A percentile compares a stretch with the other conserved stretches of the same genome.
Evolutionary conservation across 2,329 filamentous ascomycete genomes (phyloP).

Genomic region (Elsinoe fawcettii): DNA sequence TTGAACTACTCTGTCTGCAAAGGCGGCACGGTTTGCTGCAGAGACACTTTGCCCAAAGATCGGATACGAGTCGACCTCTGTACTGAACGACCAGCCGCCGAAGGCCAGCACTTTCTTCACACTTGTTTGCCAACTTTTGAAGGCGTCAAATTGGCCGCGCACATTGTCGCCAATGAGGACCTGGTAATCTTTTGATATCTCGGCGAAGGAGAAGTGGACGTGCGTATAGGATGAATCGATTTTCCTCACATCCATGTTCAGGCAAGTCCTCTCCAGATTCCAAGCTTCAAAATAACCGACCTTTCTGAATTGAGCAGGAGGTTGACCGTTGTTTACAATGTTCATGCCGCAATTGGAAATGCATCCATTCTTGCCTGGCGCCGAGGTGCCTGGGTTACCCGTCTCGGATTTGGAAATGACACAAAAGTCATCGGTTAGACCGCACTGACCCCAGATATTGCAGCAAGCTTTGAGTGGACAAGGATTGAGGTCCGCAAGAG

Average conservation of each 20-base stretch:
- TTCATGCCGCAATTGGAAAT: constrained; percentile 38
- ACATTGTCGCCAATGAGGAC: too few species aligned
- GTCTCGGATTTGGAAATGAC: constrained; percentile 23
- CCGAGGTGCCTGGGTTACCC: constrained; percentile 34
- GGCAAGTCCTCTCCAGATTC: constrained; percentile 27
- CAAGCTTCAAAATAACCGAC: constrained; percentile 31
- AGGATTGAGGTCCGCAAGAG: constrained; percentile 25
- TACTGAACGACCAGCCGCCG: constrained; percentile 39
- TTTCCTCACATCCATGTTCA: constrained; percentile 15
- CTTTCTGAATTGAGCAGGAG: background rate
- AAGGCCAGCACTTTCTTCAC: constrained; percentile 36
- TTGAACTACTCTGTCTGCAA: constrained; percentile 21
- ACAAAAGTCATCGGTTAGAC: constrained; percentile 40
- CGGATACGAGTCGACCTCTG: constrained; percentile 29
- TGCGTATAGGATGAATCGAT: constrained; percentile 13
- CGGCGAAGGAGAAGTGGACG: constrained; percentile 33
- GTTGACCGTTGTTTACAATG: constrained; percentile 25
- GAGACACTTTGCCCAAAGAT: constrained; percentile 33
- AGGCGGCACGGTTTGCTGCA: constrained; percentile 31
- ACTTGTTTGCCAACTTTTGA: constrained; percentile 23
- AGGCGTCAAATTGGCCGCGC: constrained; percentile 28
- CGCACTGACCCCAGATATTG: constrained; percentile 41
- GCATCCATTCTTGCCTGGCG: constrained; percentile 30
- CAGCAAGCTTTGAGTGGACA: constrained; percentile 38
- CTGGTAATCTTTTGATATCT: background rate